phyloP scores from a whole-genome alignment of 192 early-diverging fungal genomes.

The Coemansia sp. region DNA sequence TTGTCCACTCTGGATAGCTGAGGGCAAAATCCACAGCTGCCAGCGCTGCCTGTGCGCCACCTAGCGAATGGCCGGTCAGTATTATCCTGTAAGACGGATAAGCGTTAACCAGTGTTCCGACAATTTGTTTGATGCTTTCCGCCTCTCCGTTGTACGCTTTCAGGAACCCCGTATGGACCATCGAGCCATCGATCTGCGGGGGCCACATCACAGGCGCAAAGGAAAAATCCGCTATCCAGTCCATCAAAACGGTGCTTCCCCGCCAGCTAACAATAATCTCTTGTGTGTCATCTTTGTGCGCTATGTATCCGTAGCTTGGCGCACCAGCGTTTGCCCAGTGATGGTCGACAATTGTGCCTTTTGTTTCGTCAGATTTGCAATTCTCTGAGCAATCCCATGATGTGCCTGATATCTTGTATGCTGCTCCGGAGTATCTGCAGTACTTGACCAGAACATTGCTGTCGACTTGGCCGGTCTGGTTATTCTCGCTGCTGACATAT shows the following conservation, averaged over 20 bases:
- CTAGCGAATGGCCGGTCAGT: constrained; percentile 54
- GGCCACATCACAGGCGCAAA: constrained; percentile 50
- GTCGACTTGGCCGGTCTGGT: not conserved
- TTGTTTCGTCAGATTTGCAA: constrained; percentile 28
- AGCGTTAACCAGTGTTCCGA: constrained; percentile 16
- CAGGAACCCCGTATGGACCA: constrained; percentile 52
- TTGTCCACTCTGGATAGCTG: constrained; percentile 22
- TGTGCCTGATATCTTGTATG: constrained; percentile 20
- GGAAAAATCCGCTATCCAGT: constrained; percentile 48
- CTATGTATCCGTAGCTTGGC: constrained; percentile 37
- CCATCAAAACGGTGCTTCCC: constrained; percentile 30
- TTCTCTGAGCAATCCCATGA: constrained; percentile 28
- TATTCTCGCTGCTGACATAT: not conserved
- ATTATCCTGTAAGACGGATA: constrained; percentile 45
- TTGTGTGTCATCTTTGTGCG: constrained; percentile 33
- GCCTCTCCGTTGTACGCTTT: constrained; percentile 43
- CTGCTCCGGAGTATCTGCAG: constrained; percentile 35
- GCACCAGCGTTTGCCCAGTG: constrained; percentile 34
- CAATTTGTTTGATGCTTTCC: constrained; percentile 15
- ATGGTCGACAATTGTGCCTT: constrained; percentile 33
- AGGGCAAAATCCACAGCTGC: constrained; percentile 34
- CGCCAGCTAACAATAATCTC: constrained; percentile 42
- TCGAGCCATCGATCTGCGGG: constrained; percentile 29
- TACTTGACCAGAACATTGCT: not conserved
- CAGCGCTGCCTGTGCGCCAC: constrained; percentile 46